Evolutionary conservation across 2,329 filamentous ascomycete species (phyloP).

Genomic region (Pestalotiopsis sp.): DNA sequence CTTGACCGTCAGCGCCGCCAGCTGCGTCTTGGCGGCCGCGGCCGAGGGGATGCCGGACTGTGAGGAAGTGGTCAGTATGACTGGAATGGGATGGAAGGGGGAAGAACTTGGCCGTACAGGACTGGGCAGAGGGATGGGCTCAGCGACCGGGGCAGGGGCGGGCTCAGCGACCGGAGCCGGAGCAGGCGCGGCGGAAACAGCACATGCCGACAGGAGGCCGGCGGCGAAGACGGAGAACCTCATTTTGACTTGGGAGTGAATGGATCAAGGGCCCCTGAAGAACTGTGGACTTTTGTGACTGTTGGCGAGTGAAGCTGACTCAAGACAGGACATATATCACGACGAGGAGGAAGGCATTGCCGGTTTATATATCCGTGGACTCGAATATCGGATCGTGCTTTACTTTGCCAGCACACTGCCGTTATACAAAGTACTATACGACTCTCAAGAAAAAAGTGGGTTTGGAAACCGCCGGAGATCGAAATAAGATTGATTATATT

Average conservation of each 20-base stretch:
- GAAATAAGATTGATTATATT: neutral
- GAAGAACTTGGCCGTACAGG: conserved; percentile 19
- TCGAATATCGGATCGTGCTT: too few relatives aligned
- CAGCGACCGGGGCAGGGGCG: conserved; percentile 3
- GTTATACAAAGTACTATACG: neutral
- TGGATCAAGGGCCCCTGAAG: neutral
- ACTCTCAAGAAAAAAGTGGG: neutral
- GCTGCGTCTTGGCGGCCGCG: conserved; percentile 55
- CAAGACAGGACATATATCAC: neutral
- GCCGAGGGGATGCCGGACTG: conserved; percentile 64
- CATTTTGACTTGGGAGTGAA: conserved; percentile 17
- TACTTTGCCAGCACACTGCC: too few relatives aligned
- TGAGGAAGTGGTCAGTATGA: neutral
- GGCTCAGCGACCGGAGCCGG: neutral
- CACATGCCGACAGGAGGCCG: conserved; percentile 23
- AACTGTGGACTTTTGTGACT: neutral
- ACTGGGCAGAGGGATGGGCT: conserved; percentile 16
- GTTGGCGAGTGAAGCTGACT: neutral
- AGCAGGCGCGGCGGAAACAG: conserved; percentile 23
- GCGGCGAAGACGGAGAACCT: conserved; percentile 22
- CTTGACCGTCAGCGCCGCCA: conserved; percentile 59
- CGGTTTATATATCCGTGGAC: neutral
- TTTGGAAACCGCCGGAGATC: conserved; percentile 10
- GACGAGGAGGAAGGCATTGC: neutral
- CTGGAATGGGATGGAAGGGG: neutral